phyloP scores from a whole-genome alignment of 495 filamentous ascomycete species.

The Collariella sp. region DNA sequence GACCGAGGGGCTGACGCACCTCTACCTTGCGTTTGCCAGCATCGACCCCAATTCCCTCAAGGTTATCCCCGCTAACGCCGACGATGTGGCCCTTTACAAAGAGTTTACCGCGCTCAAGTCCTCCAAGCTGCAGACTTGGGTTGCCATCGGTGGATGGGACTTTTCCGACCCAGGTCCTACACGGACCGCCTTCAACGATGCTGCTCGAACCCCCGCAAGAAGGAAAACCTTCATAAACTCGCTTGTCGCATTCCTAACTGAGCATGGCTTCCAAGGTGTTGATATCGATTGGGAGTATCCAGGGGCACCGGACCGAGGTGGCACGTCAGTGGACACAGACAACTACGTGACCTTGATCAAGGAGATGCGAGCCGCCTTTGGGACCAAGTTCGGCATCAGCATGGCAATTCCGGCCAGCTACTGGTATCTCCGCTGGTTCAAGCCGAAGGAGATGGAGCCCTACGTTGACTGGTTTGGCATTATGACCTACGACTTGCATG shows the following conservation, averaged over 20 bases:
- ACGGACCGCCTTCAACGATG: slow-evolving; percentile 20
- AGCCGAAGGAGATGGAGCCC: slow-evolving; percentile 28
- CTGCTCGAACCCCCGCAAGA: slow-evolving; percentile 8
- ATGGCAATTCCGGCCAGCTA: slow-evolving; percentile 39
- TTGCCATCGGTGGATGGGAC: slow-evolving; percentile 42
- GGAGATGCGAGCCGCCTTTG: slow-evolving; percentile 13
- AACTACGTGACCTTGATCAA: slow-evolving; percentile 39
- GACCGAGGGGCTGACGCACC: slow-evolving; percentile 26
- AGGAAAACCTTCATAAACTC: slow-evolving; percentile 34
- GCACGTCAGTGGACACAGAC: slow-evolving; percentile 28
- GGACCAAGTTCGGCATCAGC: slow-evolving; percentile 14
- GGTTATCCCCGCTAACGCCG: slow-evolving; percentile 12
- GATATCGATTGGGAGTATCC: slow-evolving; percentile 51
- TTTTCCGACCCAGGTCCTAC: slow-evolving; percentile 34
- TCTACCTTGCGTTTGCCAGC: slow-evolving; percentile 24
- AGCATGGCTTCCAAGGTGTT: slow-evolving; percentile 45
- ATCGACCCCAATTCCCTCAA: slow-evolving; percentile 13
- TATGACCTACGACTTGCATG: slow-evolving; percentile 48
- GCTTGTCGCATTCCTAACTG: slow-evolving; percentile 36
- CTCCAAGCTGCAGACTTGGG: slow-evolving; percentile 24
- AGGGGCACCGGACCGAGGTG: slow-evolving; percentile 38
- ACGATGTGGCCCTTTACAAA: background rate
- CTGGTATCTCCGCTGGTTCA: slow-evolving; percentile 45
- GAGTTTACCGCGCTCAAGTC: slow-evolving; percentile 17
- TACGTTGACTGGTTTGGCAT: slow-evolving; percentile 46